These are phyloP conservation scores for Hyaloperonospora arabidopsidis DNA, from an alignment of 352 stramenopile genomes.

Conservation along the genomic window DNA sequence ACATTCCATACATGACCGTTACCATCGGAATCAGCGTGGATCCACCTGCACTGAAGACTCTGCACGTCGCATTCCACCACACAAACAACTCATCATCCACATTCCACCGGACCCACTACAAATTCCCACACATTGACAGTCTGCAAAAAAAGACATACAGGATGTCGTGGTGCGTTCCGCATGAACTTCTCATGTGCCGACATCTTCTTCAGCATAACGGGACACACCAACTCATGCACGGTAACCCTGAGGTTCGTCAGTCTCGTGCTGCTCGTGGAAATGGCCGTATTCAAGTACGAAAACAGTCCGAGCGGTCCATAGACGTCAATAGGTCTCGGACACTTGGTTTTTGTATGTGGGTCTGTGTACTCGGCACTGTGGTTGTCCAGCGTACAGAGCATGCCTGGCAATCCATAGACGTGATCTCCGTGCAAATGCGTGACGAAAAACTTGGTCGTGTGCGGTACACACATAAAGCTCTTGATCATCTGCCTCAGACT, in stretches of 20 bases:
- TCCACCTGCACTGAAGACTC: conserved; percentile 44
- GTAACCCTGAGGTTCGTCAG: conserved; percentile 64
- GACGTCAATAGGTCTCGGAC: conserved; percentile 48
- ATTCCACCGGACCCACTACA: neutral
- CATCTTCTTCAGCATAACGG: conserved; percentile 37
- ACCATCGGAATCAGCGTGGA: conserved; percentile 49
- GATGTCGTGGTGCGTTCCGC: conserved; percentile 45
- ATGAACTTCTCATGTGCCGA: conserved; percentile 58
- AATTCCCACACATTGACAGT: neutral
- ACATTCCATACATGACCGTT: conserved; percentile 65
- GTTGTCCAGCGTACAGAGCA: conserved; percentile 81
- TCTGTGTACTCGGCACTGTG: conserved; percentile 60
- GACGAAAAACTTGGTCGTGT: conserved; percentile 82
- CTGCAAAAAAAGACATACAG: conserved; percentile 28
- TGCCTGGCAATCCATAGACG: conserved; percentile 70
- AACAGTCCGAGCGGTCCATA: conserved; percentile 76
- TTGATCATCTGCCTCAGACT: conserved; percentile 78
- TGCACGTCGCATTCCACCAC: conserved; percentile 5
- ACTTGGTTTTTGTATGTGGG: conserved; percentile 39
- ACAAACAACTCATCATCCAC: neutral
- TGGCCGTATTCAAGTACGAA: conserved; percentile 65
- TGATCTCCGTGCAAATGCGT: conserved; percentile 84
- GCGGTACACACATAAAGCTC: conserved; percentile 57
- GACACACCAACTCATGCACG: conserved; percentile 65
- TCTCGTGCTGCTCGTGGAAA: conserved; percentile 56